Evolutionary conservation across 139 green algal species (phyloP), one percentile per base, ranked within the genome.

Genomic region (Auxenochlorella pyrenoidosa): DNA sequence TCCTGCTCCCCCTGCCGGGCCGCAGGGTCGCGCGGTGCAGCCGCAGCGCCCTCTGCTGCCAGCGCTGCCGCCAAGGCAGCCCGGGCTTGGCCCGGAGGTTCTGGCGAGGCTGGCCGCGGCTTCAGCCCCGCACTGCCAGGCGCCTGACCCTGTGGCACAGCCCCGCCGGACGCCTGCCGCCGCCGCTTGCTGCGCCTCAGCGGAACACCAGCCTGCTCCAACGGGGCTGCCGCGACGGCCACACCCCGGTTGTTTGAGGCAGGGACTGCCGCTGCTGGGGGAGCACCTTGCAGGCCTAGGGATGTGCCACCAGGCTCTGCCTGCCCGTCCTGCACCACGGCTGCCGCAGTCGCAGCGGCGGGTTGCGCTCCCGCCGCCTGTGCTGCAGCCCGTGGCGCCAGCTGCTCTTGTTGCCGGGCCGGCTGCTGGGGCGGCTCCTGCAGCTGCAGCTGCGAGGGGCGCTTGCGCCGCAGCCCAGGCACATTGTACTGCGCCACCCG

Each of bases 401-500:
- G 18, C 66, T 41, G 66, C 66, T 34, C 63, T 12, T 54, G 34
- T 22, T 75, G 68, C 1, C n/a, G 59, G 75, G 34, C 54, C 75
- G 34, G 43, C 75, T 41, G 43, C 73, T 36, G 43, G 21, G 73
- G 24, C 16, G 24, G 40, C 5, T 32, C 28, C 43, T 81, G 75
- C 75, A 32, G 80, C 40, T 30, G 63, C 28, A 16, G 80, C 28
- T 76, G 63, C 18, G 15, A 26, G 21, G 80, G 1, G 0, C 63
- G 59, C 63, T 71, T 76, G 30, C 80, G 80, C 26, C 80, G 59
- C 80, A 85, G 60, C 15, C 80, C 80, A 15, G 80, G 80, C 60
- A 85, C 80, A 26, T 76, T 85, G 41, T 85, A 85, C 30, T 85
- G 80, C 3, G 80, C 80, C 28, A 85, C 63, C 3, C 60, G 60